Evolutionary conservation across 331 rosid species (phyloP).

Genomic region (Pyrus hybrid): DNA sequence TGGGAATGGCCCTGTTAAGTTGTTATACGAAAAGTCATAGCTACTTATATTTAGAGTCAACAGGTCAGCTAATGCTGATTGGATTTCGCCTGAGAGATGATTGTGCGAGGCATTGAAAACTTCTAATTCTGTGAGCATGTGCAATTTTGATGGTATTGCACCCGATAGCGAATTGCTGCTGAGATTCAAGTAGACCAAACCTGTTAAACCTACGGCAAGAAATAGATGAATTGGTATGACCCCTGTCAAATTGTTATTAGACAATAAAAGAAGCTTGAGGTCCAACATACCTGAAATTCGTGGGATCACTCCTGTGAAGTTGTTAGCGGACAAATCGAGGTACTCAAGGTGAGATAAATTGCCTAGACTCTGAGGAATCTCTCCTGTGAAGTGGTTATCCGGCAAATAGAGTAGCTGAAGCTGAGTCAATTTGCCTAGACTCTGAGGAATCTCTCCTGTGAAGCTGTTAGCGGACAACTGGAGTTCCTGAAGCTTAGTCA

Average conservation of each 20-base stretch:
- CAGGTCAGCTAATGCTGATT: too few species aligned
- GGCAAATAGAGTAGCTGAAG: constrained; percentile 29
- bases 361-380: constrained; percentile 23
- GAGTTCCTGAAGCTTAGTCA: too few species aligned
- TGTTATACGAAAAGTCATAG: constrained; percentile 48
- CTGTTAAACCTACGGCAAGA: too few species aligned
- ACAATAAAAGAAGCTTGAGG: constrained; percentile 5
- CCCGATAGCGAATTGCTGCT: too few species aligned
- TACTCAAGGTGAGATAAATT: background rate
- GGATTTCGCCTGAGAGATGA: too few species aligned
- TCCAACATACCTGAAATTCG: constrained; percentile 11
- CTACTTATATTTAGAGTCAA: too few species aligned
- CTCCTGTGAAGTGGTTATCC: constrained; percentile 34
- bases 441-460: constrained; percentile 32
- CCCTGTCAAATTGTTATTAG: background rate
- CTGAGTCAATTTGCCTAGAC: constrained; percentile 11
- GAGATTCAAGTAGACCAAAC: too few species aligned
- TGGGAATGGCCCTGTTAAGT: constrained; percentile 46
- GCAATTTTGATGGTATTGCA: too few species aligned
- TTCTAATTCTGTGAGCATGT: too few species aligned
- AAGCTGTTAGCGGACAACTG: background rate
- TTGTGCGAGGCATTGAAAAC: too few species aligned
- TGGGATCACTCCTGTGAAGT: constrained; percentile 40
- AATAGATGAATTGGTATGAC: too few species aligned
- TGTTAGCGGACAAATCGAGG: constrained; percentile 48